A percentile compares a stretch with the other conserved stretches of the same genome.
Evolutionary conservation across 2,329 filamentous ascomycete genomes (phyloP).

Genomic region (Graphilbum sp.): DNA sequence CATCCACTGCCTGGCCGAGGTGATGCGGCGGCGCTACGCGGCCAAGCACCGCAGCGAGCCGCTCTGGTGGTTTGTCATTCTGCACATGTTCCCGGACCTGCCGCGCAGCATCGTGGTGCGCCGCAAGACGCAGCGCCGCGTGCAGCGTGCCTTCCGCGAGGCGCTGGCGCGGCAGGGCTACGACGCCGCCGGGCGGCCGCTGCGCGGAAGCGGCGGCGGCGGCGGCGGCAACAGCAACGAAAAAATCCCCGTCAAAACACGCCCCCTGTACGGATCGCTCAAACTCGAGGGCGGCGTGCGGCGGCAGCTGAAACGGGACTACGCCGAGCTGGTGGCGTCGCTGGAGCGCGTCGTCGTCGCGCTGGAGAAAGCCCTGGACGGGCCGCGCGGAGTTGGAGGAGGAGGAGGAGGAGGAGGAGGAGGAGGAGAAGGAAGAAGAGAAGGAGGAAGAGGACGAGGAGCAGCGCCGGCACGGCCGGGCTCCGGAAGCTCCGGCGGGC

Average conservation of each 20-base stretch:
- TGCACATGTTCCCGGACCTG: neutral
- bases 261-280: slow-evolving; percentile 9
- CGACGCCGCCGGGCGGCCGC: slow-evolving; percentile 7
- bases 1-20: slow-evolving; percentile 9
- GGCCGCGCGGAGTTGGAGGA: neutral
- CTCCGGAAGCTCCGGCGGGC: too few relatives aligned
- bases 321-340: slow-evolving; percentile 3
- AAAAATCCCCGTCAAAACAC: too few relatives aligned
- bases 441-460: neutral
- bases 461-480: too few relatives aligned
- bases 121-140: slow-evolving; percentile 3
- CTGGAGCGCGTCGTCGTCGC: slow-evolving; percentile 4
- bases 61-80: slow-evolving; percentile 9
- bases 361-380: slow-evolving; percentile 6
- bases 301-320: slow-evolving; percentile 1
- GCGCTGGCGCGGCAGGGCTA: slow-evolving; percentile 12
- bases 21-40: slow-evolving; percentile 15
- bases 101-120: slow-evolving; percentile 2
- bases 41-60: slow-evolving; percentile 10
- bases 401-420: neutral
- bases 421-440: neutral
- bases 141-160: slow-evolving; percentile 8
- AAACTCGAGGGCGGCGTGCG: slow-evolving; percentile 4
- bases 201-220: neutral
- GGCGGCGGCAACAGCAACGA: too few relatives aligned